Base-by-base conservation (phyloP, 192 early-diverging fungal genomes). In the Gamsiella multidivaricata region DNA sequence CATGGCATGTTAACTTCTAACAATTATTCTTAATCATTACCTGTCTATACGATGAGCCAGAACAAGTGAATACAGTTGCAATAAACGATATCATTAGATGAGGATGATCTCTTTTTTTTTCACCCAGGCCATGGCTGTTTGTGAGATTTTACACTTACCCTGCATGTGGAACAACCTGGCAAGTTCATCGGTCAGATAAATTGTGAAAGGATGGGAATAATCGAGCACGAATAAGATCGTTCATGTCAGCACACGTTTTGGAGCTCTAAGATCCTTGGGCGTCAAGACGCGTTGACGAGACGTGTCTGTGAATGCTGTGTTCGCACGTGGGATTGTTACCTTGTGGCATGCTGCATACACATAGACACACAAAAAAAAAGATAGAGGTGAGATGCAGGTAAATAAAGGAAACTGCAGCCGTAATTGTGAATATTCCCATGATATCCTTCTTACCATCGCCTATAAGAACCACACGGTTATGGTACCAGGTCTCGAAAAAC, bases 371-470 rank as follows among this genome's bases (percentile, higher is more conserved):
- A 49, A 10, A 36, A 23, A 45, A 15, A 43, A 23, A 45, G 11
- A 42, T 5, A 60, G 10, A 18, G 45, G 45, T 32, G 3, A 0
- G 14, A 36, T 23, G 39, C 28, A 22, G 42, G 57, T 17, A 7
- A 43, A 42, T 39, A 12, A 49, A 14, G 9, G 5, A 51, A 31
- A 59, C 10, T 18, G 5, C 28, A 22, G 23, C n/a, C 5, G 29
- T 9, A 49, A 5, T 15, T 17, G 33, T 6, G 23, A 2, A 22
- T 26, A 23, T 49, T 10, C 6, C 2, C 17, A n/a, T 29, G 4
- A 56, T n/a, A n/a, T n/a, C n/a, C n/a, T 23, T 26, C 66, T 70
- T 66, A 74, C 71, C 71, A 66, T 74, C 71, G 17, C 71, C 71
- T 29, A 74, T 50, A 4, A 74, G 57, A 41, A 74, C 71, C 18